Percentiles rank a stretch among this genome's conserved stretches.
Evolutionary conservation across 345 rosid genomes (phyloP).

Genomic region (Gossypium rotundifolium): DNA sequence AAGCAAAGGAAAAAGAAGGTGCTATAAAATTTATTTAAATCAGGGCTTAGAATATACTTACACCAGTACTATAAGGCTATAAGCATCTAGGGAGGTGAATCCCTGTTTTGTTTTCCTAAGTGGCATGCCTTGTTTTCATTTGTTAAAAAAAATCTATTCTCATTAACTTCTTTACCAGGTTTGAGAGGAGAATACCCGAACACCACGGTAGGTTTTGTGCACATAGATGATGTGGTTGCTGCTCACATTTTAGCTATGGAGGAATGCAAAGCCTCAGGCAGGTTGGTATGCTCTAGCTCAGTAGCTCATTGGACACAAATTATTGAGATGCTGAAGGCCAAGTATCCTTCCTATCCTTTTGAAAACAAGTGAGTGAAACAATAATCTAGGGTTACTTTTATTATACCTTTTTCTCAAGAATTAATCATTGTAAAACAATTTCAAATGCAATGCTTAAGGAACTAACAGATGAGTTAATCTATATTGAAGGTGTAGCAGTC

Average conservation of each 20-base stretch:
- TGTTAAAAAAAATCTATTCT: neutral
- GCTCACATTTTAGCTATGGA: constrained; percentile 80
- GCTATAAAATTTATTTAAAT: too few relatives aligned
- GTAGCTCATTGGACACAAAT: constrained; percentile 80
- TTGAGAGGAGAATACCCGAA: constrained; percentile 63
- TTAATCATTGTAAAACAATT: neutral
- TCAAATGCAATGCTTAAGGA: neutral
- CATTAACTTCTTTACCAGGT: constrained; percentile 24
- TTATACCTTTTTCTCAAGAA: neutral
- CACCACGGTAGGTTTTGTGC: constrained; percentile 69
- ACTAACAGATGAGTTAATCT: neutral
- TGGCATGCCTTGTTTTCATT: too few relatives aligned
- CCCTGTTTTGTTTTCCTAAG: too few relatives aligned
- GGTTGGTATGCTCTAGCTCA: constrained; percentile 64
- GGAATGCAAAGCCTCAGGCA: constrained; percentile 58
- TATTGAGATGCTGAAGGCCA: constrained; percentile 57
- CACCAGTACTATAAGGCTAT: too few relatives aligned
- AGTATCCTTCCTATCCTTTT: constrained; percentile 61
- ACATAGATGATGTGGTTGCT: constrained; percentile 71
- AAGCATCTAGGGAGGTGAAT: too few relatives aligned
- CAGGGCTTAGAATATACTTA: too few relatives aligned
- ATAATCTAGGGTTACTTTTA: neutral
- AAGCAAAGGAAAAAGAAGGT: too few relatives aligned
- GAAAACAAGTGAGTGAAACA: constrained; percentile 42
- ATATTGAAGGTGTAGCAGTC: constrained; percentile 45